Evolutionary conservation across 495 filamentous ascomycete genomes (phyloP).

Genomic region (Aspergillus taichungensis): DNA sequence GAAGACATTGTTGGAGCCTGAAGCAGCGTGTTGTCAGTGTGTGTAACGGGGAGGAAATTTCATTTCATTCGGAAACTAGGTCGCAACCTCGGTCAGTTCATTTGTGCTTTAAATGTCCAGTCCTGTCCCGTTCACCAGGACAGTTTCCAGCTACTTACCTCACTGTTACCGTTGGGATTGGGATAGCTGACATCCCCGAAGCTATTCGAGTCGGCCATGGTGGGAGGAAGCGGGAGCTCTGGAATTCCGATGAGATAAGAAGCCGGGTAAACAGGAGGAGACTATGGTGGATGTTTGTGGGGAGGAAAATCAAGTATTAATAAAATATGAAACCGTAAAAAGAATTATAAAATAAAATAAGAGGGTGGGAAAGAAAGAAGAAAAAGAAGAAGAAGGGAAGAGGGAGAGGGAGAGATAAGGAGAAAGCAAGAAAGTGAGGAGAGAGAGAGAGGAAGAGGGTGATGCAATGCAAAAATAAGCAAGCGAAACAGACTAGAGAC

Average conservation of each 20-base stretch:
- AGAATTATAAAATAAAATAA: background rate
- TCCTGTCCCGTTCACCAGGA: no score
- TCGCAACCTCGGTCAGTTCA: slow-evolving; percentile 13
- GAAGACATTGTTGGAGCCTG: slow-evolving; percentile 19
- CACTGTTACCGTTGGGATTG: slow-evolving; percentile 29
- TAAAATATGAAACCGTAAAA: background rate
- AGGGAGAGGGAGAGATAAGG: slow-evolving; percentile 6
- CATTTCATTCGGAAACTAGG: background rate
- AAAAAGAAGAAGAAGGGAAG: slow-evolving; percentile 2
- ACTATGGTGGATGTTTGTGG: background rate
- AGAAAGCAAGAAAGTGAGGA: slow-evolving; percentile 11
- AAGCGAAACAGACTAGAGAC: slow-evolving; percentile 8
- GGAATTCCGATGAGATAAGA: background rate
- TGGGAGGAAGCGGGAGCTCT: slow-evolving; percentile 1
- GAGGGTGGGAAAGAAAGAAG: slow-evolving; percentile 6
- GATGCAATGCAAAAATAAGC: slow-evolving; percentile 17
- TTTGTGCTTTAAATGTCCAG: slow-evolving; percentile 1
- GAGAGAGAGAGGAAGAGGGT: slow-evolving; percentile 24
- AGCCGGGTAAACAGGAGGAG: background rate
- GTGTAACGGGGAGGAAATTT: slow-evolving; percentile 4
- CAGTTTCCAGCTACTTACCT: slow-evolving; percentile 38
- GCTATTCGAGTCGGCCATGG: slow-evolving; percentile 13
- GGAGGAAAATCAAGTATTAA: background rate
- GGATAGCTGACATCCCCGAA: slow-evolving; percentile 33
- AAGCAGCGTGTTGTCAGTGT: slow-evolving; percentile 13